Evolutionary conservation across 768 basidiomycete genomes (phyloP).

Genomic region (Cubamyces sp.): DNA sequence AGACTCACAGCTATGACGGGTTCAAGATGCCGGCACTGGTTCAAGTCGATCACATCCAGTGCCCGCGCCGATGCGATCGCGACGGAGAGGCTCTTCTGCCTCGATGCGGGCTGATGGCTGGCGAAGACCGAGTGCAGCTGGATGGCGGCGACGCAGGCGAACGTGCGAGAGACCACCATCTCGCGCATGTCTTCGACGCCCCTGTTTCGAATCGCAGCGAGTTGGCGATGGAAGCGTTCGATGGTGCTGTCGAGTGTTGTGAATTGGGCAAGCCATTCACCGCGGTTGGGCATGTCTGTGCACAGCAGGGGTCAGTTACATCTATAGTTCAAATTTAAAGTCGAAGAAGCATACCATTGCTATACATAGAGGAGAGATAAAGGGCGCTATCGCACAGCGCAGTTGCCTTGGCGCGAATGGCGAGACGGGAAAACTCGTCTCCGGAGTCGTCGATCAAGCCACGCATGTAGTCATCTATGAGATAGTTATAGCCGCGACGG

Average conservation of each 20-base stretch:
- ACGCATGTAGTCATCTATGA: constrained; percentile 18
- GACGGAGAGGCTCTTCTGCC: constrained; percentile 26
- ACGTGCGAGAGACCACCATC: constrained; percentile 27
- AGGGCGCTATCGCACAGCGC: constrained; percentile 29
- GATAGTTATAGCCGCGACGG: constrained; percentile 5
- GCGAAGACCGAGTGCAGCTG: constrained; percentile 32
- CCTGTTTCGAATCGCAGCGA: constrained; percentile 12
- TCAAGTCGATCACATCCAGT: constrained; percentile 23
- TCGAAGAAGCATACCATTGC: constrained; percentile 22
- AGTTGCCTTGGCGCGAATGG: constrained; percentile 30
- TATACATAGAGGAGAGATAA: constrained; percentile 22
- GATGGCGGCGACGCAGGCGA: constrained; percentile 31
- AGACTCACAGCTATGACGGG: constrained; percentile 34
- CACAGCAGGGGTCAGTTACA: background rate
- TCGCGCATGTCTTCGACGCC: constrained; percentile 23
- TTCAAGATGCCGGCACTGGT: constrained; percentile 27
- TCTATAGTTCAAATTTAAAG: background rate
- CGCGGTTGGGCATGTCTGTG: constrained; percentile 15
- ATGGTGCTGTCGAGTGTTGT: constrained; percentile 27
- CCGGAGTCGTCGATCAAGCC: constrained; percentile 17
- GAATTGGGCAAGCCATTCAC: constrained; percentile 24
- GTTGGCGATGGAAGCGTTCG: constrained; percentile 21
- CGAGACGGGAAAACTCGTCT: constrained; percentile 24
- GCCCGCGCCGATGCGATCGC: constrained; percentile 26
- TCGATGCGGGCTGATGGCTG: constrained; percentile 20